A percentile compares a stretch with the other conserved stretches of the same genome.
Evolutionary conservation across 140 eudicot species (phyloP).

Genomic region (Cichorium intybus): DNA sequence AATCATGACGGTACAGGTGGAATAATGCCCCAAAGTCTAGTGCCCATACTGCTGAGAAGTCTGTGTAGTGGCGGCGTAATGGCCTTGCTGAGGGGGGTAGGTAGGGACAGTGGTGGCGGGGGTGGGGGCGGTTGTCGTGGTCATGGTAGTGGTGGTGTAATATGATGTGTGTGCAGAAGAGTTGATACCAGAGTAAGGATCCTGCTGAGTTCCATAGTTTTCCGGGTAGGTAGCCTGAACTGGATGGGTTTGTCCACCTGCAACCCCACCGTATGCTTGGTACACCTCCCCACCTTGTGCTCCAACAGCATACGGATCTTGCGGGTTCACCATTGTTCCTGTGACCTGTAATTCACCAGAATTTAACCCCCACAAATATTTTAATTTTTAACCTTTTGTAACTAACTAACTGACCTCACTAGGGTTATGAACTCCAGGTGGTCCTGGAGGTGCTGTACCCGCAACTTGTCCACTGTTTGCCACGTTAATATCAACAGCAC

Average conservation of each 20-base stretch:
- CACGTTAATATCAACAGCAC: conserved; percentile 30
- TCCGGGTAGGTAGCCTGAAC: conserved; percentile 28
- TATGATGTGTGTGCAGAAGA: conserved; percentile 42
- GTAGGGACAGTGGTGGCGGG: conserved; percentile 33
- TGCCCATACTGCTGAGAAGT: conserved; percentile 46
- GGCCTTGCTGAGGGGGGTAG: conserved; percentile 48
- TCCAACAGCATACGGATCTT: conserved; percentile 40
- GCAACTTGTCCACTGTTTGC: conserved; percentile 34
- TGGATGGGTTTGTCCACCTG: conserved; percentile 40
- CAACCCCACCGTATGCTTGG: conserved; percentile 22
- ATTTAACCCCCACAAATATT: too few relatives aligned
- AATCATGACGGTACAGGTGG: conserved; percentile 45
- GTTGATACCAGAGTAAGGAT: conserved; percentile 34
- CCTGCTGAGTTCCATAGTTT: conserved; percentile 46
- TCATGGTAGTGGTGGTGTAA: conserved; percentile 22
- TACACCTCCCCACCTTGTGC: conserved; percentile 32
- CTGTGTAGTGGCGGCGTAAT: conserved; percentile 27
- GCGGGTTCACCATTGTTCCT: conserved; percentile 45
- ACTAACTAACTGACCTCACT: conserved; percentile 48
- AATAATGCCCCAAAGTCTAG: conserved; percentile 21
- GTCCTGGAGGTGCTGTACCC: conserved; percentile 29
- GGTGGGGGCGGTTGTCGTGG: conserved; percentile 15
- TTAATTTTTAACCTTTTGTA: too few relatives aligned
- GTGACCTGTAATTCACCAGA: conserved; percentile 45
- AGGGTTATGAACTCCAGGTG: conserved; percentile 41